Evolutionary conservation across 768 basidiomycete species (phyloP).

Genomic region (Macrolepiota albuminosa): DNA sequence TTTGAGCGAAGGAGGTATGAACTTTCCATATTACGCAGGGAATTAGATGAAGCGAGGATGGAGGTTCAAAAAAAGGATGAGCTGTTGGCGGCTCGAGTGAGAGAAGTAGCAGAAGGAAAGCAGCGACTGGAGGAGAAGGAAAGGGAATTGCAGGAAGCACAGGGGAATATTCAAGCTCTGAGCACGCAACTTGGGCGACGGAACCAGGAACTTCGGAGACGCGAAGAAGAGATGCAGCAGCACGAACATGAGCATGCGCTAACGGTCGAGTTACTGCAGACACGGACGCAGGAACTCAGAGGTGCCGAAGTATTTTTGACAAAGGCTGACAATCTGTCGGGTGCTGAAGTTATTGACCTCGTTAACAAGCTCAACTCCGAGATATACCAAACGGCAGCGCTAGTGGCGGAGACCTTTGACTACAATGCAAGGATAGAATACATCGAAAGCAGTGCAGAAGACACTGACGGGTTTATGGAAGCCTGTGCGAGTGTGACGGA

Average conservation of each 20-base stretch:
- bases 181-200: slow-evolving; percentile 7
- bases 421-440: slow-evolving; percentile 7
- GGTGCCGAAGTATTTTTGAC: slow-evolving; percentile 41
- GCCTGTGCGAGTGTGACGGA: slow-evolving; percentile 24
- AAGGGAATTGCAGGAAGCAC: slow-evolving; percentile 7
- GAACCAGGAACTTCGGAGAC: slow-evolving; percentile 8
- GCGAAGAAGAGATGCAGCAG: slow-evolving; percentile 3
- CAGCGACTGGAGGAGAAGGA: slow-evolving; percentile 12
- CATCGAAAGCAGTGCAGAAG: slow-evolving; percentile 1
- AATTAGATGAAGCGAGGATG: slow-evolving; percentile 11
- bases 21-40: slow-evolving; percentile 12
- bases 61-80: slow-evolving; percentile 15
- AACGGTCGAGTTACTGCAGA: slow-evolving; percentile 14
- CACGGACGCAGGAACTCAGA: slow-evolving; percentile 30
- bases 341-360: slow-evolving; percentile 37
- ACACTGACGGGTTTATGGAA: slow-evolving; percentile 19
- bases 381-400: slow-evolving; percentile 43
- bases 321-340: slow-evolving; percentile 37
- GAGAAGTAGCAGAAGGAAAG: slow-evolving; percentile 14
- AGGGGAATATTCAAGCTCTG: slow-evolving; percentile 5
- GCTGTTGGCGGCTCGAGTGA: slow-evolving; percentile 13
- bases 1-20: slow-evolving; percentile 5
- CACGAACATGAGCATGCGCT: slow-evolving; percentile 11
- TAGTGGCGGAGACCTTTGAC: slow-evolving; percentile 39
- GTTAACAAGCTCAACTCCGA: slow-evolving; percentile 43